Base-by-base conservation (phyloP, 208 protist genomes). In the Leishmania mexicana region DNA sequence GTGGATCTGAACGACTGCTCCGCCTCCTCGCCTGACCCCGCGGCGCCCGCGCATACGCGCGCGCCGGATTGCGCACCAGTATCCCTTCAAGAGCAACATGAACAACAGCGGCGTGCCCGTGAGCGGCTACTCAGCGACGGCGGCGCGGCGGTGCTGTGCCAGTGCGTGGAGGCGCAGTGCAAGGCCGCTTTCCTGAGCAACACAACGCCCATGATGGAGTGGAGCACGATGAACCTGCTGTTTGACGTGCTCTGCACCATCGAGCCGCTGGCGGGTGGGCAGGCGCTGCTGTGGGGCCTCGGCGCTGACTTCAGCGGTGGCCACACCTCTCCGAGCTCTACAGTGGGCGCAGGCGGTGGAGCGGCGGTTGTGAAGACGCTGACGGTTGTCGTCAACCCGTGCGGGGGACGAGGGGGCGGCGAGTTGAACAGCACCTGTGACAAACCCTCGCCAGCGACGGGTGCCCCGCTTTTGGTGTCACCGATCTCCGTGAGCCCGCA, bases 111-210 rank as follows among this genome's bases (percentile, higher is more conserved):
- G 40, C 42, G 78, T 38, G 89, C 89, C 10, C 87, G 87, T 40
- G 84, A 89, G 28, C 85, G 88, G 2, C 88, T 94, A n/a, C 77
- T 95, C 65, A n/a, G 60, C 58, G 90, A 92, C 78, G 83, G 87
- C 54, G 89, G 88, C 28, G 84, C 91, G 4, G 79, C 79, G 35
- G 78, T 82, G 71, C 74, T 85, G 35, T 85, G 83, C 76, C 78
- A 81, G 1, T 67, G 53, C 42, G 78, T 85, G 24, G 83, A 85
- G 45, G 38, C 51, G 31, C 78, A 90, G 76, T 95, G 93, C 81
- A 83, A 88, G 54, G 67, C 62, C 40, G 85, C 87, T 51, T 91
- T 96, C 60, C 49, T 85, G 49, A 81, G 83, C 60, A 78, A 82
- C 54, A 85, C 79, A 28, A 74, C 87, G 40, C 90, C 91, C 2